Evolutionary conservation across 2,329 filamentous ascomycete genomes (phyloP).

Genomic region (Rachicladosporium sp.): DNA sequence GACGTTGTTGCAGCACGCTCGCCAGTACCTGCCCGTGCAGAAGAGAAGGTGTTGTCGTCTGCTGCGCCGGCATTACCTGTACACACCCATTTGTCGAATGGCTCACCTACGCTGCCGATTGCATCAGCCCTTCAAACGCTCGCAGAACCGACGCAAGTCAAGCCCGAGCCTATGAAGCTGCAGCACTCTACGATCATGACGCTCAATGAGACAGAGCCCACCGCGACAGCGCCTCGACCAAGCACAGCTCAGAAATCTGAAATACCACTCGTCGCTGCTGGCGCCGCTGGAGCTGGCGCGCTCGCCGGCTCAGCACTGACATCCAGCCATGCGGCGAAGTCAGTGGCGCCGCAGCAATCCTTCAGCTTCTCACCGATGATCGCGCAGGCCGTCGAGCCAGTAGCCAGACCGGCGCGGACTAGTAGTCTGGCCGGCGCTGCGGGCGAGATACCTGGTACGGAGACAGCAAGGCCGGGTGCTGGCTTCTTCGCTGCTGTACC

Average conservation of each 20-base stretch:
- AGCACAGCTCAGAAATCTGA: too few relatives aligned
- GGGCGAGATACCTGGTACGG: neutral
- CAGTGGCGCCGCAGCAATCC: conserved; percentile 3
- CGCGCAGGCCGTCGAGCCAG: conserved; percentile 24
- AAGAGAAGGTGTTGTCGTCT: too few relatives aligned
- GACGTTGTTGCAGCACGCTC: too few relatives aligned
- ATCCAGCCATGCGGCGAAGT: too few relatives aligned
- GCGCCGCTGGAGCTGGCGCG: too few relatives aligned
- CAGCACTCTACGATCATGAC: conserved; percentile 3
- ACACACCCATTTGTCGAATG: too few relatives aligned
- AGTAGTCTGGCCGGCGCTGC: too few relatives aligned
- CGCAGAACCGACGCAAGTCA: conserved; percentile 1
- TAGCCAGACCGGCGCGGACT: neutral
- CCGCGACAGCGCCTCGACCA: neutral
- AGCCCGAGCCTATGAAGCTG: neutral
- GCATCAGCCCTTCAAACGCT: neutral
- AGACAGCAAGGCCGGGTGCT: neutral
- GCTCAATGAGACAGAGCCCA: conserved; percentile 3
- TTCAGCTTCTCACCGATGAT: conserved; percentile 29
- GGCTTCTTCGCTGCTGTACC: neutral
- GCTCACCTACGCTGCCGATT: neutral
- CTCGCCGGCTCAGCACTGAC: too few relatives aligned
- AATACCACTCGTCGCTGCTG: too few relatives aligned
- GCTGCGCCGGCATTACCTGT: too few relatives aligned
- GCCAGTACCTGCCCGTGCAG: too few relatives aligned